Conservation (phyloP, 495 filamentous ascomycete genomes). For the Pseudevernia furfuracea region DNA sequence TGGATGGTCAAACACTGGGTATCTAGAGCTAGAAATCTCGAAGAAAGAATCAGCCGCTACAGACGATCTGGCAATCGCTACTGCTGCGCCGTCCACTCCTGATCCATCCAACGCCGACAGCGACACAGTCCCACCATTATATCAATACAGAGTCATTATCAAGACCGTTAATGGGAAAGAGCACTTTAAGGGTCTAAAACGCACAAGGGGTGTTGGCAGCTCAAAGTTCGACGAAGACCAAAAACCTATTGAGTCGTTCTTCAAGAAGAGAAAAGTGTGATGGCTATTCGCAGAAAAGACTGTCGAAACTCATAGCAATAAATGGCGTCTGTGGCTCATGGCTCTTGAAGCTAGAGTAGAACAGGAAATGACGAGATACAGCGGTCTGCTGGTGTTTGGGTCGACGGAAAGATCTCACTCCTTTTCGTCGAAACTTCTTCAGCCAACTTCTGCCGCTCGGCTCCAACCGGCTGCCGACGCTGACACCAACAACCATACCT, state of each 20-base stretch:
- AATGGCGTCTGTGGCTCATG: background rate
- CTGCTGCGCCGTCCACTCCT: background rate
- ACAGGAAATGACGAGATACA: background rate
- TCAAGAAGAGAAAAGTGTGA: slow-evolving; percentile 44
- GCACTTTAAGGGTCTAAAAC: slow-evolving; percentile 65
- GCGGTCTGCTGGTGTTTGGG: background rate
- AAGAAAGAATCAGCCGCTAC: background rate
- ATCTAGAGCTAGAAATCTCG: slow-evolving; percentile 44
- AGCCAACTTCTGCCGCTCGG: background rate
- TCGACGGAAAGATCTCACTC: background rate
- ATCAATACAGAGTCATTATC: slow-evolving; percentile 35
- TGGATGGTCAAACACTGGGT: slow-evolving; percentile 62
- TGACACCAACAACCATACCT: background rate
- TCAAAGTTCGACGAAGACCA: slow-evolving; percentile 63
- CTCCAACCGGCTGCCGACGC: background rate
- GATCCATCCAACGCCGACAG: background rate
- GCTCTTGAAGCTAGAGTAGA: background rate
- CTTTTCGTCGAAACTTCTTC: background rate
- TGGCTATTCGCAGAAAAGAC: background rate
- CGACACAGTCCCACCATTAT: slow-evolving; percentile 2
- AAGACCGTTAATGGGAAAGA: slow-evolving; percentile 52
- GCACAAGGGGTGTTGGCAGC: slow-evolving; percentile 71
- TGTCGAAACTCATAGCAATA: background rate
- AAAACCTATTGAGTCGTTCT: slow-evolving; percentile 68
- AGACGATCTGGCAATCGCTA: background rate